A percentile compares a stretch with the other conserved stretches of the same genome.
Conservation (phyloP, 345 rosid species). For the Angophora floribunda region DNA sequence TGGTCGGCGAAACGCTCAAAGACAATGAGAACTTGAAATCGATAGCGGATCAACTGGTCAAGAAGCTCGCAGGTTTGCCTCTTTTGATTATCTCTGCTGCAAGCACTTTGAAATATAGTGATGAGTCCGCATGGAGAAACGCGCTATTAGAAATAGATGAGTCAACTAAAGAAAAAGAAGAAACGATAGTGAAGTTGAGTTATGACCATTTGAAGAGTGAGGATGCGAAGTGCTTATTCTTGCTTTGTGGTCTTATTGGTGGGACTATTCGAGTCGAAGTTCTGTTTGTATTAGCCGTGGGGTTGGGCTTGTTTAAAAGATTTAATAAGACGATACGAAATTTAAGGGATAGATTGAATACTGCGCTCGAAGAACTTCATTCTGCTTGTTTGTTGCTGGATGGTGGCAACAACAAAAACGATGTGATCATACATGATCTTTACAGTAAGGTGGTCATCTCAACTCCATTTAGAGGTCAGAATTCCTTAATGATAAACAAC, state of each 20-base stretch:
- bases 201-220: neutral
- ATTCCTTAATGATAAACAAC: neutral
- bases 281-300: neutral
- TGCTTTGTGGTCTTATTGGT: neutral
- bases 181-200: neutral
- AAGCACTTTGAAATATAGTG: neutral
- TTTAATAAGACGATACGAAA: neutral
- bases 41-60: neutral
- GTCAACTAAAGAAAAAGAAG: neutral
- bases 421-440: neutral
- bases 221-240: neutral
- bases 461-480: neutral
- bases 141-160: neutral
- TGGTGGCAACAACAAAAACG: neutral
- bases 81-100: neutral
- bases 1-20: neutral
- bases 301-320: neutral
- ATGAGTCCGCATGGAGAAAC: neutral
- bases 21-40: accelerated
- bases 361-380: neutral
- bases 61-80: neutral
- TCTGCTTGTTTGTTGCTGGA: neutral
- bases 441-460: neutral
- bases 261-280: neutral
- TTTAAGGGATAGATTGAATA: neutral